A percentile compares a stretch with the other conserved stretches of the same genome.
phyloP scores from a whole-genome alignment of 164 flowering plant genomes.

The Stephania japonica region DNA sequence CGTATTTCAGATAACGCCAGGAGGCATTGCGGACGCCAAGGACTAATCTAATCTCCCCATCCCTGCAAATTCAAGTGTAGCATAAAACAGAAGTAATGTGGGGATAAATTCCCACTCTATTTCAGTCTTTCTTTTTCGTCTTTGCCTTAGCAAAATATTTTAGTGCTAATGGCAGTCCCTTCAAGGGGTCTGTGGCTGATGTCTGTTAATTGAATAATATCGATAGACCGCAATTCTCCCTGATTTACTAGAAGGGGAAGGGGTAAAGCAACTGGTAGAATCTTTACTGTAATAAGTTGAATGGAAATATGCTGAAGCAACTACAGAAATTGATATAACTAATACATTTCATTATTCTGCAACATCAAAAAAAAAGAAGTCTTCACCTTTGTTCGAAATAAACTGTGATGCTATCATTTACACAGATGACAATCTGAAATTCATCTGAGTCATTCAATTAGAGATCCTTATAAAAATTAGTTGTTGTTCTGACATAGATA shows the following conservation, averaged over 20 bases:
- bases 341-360: neutral
- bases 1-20: slow-evolving; percentile 92
- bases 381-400: neutral
- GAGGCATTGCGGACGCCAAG: slow-evolving; percentile 91
- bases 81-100: neutral
- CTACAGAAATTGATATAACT: neutral
- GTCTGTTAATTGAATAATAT: neutral
- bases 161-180: neutral
- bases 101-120: neutral
- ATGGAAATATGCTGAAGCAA: neutral
- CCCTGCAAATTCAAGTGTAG: neutral
- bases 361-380: neutral
- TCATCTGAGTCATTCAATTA: neutral
- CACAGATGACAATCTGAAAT: neutral
- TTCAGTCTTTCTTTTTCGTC: neutral
- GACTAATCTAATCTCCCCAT: slow-evolving; percentile 35
- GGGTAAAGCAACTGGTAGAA: neutral
- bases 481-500: neutral
- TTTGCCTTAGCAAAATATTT: neutral
- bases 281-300: neutral
- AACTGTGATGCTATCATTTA: neutral
- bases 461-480: neutral
- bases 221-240: neutral
- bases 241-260: neutral
- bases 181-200: neutral